Base-by-base conservation (phyloP, 2,329 filamentous ascomycete genomes). In the Chrysosporium keratinophilum region DNA sequence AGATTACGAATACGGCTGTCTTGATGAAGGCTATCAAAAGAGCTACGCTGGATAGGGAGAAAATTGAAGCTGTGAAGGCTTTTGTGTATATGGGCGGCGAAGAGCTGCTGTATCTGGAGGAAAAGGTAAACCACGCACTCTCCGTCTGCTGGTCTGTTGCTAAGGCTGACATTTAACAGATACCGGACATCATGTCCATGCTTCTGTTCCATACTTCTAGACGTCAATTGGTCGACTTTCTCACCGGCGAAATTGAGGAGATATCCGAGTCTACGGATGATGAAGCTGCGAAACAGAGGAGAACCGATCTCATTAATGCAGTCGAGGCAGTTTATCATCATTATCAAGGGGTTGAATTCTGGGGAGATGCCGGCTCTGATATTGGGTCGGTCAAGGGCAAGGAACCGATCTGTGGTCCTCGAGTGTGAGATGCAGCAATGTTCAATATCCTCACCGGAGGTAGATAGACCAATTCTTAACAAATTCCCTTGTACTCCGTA, bases 161-260 rank as follows among this genome's bases (percentile, higher is more conserved):
- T 28, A 45, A 20, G 17, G 37, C 42, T 28, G 19, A 54, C n/a
- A 15, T 39, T 44, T 58, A 14, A n/a, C 59, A 83, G 66, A 91
- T 95, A 77, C 84, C 87, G 53, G 82, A 88, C 43, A 86, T 95
- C 60, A 90, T 95, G 88, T 76, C 81, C 0, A 76, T 86, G 55
- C 87, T 97, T 63, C 77, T 98, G 17, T 98, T 95, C 66, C 91
- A 97, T 67, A 83, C 84, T 15, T 95, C 90, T 1, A 80, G 90
- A 20, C 81, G 84, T 57, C 81, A 89, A 54, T 76, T 97, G 3
- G 75, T 96, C 14, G 76, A 80, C 15, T 79, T 82, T 49, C 73
- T 98, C 45, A 82, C 82, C 61, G 71, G 79, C n/a, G 74, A 80
- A 11, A 76, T 85, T 58, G 78, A 86, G 46, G 71, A 77, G 6